Percentiles rank a stretch among this genome's conserved stretches.
phyloP scores from a whole-genome alignment of 2,329 filamentous ascomycete genomes.

The Lecanicillium sp. region DNA sequence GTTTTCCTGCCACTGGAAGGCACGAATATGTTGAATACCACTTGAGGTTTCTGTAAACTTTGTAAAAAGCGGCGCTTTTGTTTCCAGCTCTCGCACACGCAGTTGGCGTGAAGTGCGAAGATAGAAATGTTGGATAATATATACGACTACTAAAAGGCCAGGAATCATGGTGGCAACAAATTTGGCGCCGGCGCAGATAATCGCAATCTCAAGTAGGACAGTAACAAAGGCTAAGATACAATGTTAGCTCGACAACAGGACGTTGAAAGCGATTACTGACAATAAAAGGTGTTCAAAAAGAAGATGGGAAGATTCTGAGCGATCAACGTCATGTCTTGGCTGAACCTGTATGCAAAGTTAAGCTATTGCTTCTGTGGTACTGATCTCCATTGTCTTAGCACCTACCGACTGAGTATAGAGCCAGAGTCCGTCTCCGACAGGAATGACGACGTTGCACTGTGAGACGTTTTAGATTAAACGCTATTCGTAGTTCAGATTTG shows the following conservation, averaged over 20 bases:
- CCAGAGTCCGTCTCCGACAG: not conserved
- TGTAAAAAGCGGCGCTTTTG: slow-evolving; percentile 34
- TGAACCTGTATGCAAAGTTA: not conserved
- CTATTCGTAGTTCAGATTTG: not conserved
- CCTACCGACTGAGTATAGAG: not conserved
- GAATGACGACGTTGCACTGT: not conserved
- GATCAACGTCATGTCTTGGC: slow-evolving; percentile 2
- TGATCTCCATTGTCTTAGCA: too few relatives aligned
- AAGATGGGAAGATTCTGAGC: not conserved
- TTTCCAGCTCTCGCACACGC: slow-evolving; percentile 43
- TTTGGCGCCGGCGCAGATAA: slow-evolving; percentile 35
- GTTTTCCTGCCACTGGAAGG: slow-evolving; percentile 14
- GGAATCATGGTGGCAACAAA: slow-evolving; percentile 37
- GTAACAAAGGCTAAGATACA: slow-evolving; percentile 20
- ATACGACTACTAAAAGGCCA: slow-evolving; percentile 11
- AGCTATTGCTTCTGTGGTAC: too few relatives aligned
- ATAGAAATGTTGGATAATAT: slow-evolving; percentile 13
- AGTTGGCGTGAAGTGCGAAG: slow-evolving; percentile 47
- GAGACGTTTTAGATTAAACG: not conserved
- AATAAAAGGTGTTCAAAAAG: not conserved
- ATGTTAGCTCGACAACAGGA: not conserved
- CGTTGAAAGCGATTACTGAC: not conserved
- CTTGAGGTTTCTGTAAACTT: slow-evolving; percentile 26
- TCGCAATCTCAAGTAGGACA: slow-evolving; percentile 29
- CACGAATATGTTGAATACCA: slow-evolving; percentile 16